Conservation (phyloP, 768 basidiomycete species). For the Panaeolus papilionaceus region DNA sequence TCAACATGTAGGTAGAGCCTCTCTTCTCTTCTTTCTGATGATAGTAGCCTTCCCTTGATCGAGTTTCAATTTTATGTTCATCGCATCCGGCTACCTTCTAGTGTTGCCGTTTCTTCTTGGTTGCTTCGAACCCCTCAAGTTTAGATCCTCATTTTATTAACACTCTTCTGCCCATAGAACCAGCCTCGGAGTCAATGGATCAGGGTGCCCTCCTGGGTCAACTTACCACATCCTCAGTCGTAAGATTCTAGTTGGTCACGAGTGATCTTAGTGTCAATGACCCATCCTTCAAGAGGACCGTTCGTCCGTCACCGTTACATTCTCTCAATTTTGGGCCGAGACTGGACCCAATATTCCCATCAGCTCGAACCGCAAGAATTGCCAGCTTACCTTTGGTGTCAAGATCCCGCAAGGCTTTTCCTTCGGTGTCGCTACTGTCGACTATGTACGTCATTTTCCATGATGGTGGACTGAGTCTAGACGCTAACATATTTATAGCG, state of each 20-base stretch:
- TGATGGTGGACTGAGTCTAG: neutral
- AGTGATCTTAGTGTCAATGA: neutral
- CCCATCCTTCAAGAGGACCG: neutral
- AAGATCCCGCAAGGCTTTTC: constrained; percentile 24
- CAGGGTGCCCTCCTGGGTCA: constrained; percentile 26
- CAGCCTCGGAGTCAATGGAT: constrained; percentile 24
- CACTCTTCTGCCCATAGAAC: constrained; percentile 16
- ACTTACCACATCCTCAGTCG: constrained; percentile 20
- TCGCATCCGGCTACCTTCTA: neutral
- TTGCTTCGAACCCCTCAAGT: neutral
- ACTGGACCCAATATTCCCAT: constrained; percentile 23
- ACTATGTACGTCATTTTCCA: constrained; percentile 18
- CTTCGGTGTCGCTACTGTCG: constrained; percentile 28
- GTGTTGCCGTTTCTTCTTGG: neutral
- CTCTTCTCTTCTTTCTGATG: constrained; percentile 1
- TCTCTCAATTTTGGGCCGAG: constrained; percentile 20
- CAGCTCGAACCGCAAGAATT: constrained; percentile 27
- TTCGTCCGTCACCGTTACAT: constrained; percentile 20
- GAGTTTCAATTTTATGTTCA: too few relatives aligned
- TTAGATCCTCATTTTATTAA: neutral
- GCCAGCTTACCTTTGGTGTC: constrained; percentile 26
- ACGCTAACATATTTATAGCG: constrained; percentile 22
- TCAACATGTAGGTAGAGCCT: constrained; percentile 19
- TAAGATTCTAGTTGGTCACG: neutral
- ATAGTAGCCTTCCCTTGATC: neutral